Conservation (phyloP, 345 rosid genomes). For the Bruguiera parviflora region DNA sequence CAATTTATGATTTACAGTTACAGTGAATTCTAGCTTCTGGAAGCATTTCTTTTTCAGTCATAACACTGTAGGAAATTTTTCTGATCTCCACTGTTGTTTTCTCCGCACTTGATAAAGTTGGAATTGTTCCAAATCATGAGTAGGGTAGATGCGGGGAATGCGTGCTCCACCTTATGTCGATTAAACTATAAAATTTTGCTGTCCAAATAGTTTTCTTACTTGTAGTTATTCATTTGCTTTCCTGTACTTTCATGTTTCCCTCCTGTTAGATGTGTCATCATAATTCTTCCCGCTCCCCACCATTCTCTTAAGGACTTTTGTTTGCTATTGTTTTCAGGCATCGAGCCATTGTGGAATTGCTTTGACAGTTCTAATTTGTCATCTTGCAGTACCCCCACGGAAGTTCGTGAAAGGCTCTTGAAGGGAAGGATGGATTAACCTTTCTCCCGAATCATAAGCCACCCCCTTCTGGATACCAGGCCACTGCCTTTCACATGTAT, state of each 20-base stretch:
- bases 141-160: neutral
- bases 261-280: neutral
- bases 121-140: too few species aligned
- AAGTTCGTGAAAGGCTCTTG: constrained; percentile 73
- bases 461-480: neutral
- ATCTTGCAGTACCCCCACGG: constrained; percentile 74
- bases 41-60: too few species aligned
- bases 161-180: neutral
- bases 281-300: neutral
- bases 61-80: too few species aligned
- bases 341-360: neutral
- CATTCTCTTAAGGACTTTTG: too few species aligned
- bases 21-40: neutral
- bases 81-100: too few species aligned
- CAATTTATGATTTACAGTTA: neutral
- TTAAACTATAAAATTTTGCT: neutral
- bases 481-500: neutral
- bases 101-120: too few species aligned
- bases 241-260: neutral
- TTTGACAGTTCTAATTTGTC: neutral
- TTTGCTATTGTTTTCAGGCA: neutral
- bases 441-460: constrained; percentile 7
- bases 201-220: neutral
- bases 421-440: constrained; percentile 97
- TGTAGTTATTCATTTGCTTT: neutral